Evolutionary conservation across 2,329 filamentous ascomycete species (phyloP), one percentile per base, ranked within the genome.

Genomic region (Teratosphaeria nubilosa): DNA sequence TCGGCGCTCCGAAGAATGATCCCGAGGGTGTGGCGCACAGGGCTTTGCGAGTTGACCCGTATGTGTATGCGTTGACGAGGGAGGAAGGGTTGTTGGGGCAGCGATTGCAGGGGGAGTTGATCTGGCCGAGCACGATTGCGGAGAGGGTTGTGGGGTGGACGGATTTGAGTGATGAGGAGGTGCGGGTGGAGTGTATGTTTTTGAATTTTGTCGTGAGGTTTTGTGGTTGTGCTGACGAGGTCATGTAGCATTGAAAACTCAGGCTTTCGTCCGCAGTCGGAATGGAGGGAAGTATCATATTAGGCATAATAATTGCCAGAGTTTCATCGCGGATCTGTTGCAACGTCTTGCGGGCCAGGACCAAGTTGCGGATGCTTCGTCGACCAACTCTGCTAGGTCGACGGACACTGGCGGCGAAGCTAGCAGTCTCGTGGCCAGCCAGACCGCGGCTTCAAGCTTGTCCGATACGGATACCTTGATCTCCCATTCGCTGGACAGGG

Each of bases 241-340:
- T 4, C 5, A 14, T 27, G 9, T n/a, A 55, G 54, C 54, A 30
- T 25, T 55, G 32, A 50, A 5, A 55, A 34, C 32, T 11, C 54
- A 55, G 25, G 37, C 54, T 16, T 55, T 37, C 32, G 45, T 55
- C 20, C 54, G 54, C 20, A 50, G 54, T 50, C 32, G 54, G 13
- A 24, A 50, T 14, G 37, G 37, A 6, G 54, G 54, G 4, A 24
- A 41, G 16, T 55, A 55, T 30, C 20, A 55, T 30, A 41, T 55
- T 7, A 55, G 22, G 20, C 37, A 55, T 30, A 55, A 55, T 34
- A 55, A 55, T 22, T 55, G 54, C 54, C 54, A 55, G 37, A 22
- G 22, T 14, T 55, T 55, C 27, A 50, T 34, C 16, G 27, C 24
- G 13, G 54, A 55, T 20, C 54, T 55, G 10, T 24, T 24, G 32